Conservation (phyloP, 306 rosid genomes). For the Prunus padus region DNA sequence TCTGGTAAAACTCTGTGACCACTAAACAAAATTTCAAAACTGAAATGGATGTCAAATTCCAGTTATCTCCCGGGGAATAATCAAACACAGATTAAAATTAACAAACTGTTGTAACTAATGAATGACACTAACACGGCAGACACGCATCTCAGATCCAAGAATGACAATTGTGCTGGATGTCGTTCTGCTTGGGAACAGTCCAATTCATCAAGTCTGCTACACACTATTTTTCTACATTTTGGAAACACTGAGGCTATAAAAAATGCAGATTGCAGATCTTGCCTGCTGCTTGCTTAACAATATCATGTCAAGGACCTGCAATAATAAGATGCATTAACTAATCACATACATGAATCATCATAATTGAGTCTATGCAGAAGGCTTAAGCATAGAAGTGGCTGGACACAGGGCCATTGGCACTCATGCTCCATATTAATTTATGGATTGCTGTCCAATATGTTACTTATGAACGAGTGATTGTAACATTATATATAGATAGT, state of each 20-base stretch:
- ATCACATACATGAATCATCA: neutral
- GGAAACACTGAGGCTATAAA: neutral
- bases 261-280: neutral
- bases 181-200: too few species aligned
- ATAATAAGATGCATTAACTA: neutral
- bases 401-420: conserved; percentile 1
- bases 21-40: too few species aligned
- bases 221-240: neutral
- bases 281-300: neutral
- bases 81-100: too few species aligned
- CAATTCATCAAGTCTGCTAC: neutral
- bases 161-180: too few species aligned
- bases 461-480: neutral
- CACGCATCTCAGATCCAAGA: too few species aligned
- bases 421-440: neutral
- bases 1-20: too few species aligned
- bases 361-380: neutral
- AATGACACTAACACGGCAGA: too few species aligned
- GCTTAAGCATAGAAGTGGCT: too few species aligned
- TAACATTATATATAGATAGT: neutral
- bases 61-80: too few species aligned
- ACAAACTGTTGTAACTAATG: too few species aligned
- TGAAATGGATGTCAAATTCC: too few species aligned
- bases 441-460: neutral
- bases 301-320: neutral